Conservation (phyloP, 2,329 filamentous ascomycete species). For the Diaporthe ilicicola region DNA sequence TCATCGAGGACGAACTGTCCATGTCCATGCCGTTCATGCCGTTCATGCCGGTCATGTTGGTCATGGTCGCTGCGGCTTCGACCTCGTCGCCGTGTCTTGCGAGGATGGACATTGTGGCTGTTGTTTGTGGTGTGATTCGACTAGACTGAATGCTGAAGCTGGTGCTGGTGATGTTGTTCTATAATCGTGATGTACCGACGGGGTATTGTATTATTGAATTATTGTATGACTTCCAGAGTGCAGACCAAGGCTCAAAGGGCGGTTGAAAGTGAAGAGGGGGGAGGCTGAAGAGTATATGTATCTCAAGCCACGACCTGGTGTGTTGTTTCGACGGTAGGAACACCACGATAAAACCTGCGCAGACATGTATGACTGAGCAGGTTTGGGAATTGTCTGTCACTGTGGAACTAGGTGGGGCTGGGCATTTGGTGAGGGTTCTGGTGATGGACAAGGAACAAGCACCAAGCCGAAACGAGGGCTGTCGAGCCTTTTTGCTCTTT, state of each 20-base stretch:
- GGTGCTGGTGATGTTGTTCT: background rate
- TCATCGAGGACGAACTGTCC: slow-evolving; percentile 33
- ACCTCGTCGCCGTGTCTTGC: slow-evolving; percentile 24
- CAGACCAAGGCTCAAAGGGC: background rate
- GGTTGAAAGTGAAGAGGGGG: background rate
- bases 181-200: background rate
- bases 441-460: slow-evolving; percentile 15
- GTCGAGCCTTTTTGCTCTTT: slow-evolving; percentile 20
- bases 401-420: background rate
- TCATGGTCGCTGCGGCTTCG: slow-evolving; percentile 40
- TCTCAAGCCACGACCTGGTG: background rate
- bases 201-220: background rate
- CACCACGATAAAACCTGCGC: background rate
- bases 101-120: slow-evolving; percentile 22
- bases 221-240: slow-evolving; percentile 9
- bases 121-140: background rate
- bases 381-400: slow-evolving; percentile 22
- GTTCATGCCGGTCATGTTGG: slow-evolving; percentile 1
- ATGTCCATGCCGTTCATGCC: slow-evolving; percentile 36
- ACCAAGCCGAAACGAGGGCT: slow-evolving; percentile 16
- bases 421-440: background rate
- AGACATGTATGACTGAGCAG: slow-evolving; percentile 19
- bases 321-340: background rate
- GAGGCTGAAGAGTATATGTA: background rate
- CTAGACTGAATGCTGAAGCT: background rate